Base-by-base conservation (phyloP, 163 green algal species). In the Chloromonas sp. region DNA sequence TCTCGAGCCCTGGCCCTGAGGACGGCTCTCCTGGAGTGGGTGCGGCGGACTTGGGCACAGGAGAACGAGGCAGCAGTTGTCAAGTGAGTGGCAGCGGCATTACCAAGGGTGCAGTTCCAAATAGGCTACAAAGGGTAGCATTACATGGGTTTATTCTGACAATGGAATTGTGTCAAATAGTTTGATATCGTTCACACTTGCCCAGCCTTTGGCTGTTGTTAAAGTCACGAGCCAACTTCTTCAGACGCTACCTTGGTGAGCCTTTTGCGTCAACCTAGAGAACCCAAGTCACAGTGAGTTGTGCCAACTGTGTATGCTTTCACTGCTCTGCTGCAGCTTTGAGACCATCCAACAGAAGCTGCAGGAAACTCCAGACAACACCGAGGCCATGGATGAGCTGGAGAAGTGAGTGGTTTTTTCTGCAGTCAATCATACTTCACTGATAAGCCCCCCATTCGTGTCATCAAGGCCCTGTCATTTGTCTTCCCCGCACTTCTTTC, bases 321-420 rank as follows among this genome's bases (percentile, higher is more conserved):
- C 2, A 36, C 36, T 36, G 59, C 57, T 1, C 58, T 60, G 71
- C 8, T 76, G 60, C 87, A 91, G 88, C 79, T 93, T 89, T 85
- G 86, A 92, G 77, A 85, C 83, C 1, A 88, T 95, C 61, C 84
- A 87, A 36, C 70, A 59, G 1, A 62, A 70, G 1, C 84, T 95
- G 80, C 87, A 92, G 57, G 85, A 94, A 82, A 83, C 87, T n/a
- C 90, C 92, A 58, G 88, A 88, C 82, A 91, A 84, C 11, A 92
- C 92, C 57, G 92, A 95, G 70, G 90, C 87, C 0, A 92, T 95
- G 87, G 91, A 94, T 74, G 91, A 87, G 57, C 85, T 94, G 80
- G 90, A 94, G 78, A 92, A 92, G 85, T 94, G 59, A 5, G 66
- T 74, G 36, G 36, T 36, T 36, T 36, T 36, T 36, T 36, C 36